Evolutionary conservation across 2,329 filamentous ascomycete genomes (phyloP), one percentile per base, ranked within the genome.

Genomic region (Trichoderma koningii): DNA sequence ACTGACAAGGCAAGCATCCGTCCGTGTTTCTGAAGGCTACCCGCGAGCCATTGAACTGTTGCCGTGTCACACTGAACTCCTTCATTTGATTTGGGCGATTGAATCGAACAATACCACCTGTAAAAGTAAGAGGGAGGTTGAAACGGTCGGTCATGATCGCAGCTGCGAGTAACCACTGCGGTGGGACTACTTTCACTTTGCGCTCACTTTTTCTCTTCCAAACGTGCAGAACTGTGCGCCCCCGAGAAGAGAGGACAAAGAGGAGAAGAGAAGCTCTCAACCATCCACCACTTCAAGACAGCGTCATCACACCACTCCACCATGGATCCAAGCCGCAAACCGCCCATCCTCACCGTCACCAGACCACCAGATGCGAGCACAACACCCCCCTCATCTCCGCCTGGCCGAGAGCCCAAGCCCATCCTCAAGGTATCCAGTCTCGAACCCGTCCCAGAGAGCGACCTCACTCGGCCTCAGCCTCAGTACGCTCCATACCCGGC

Each of bases 401-500:
- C 61, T 7, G 70, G 73, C 38, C 68, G 70, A 57, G 70, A 65
- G 34, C 28, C 55, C 28, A 72, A 68, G 23, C 41, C 69, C 2
- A 51, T 41, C 7, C 66, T 55, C 50, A 66, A 69, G 42, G 69
- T 66, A 44, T 62, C 70, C 6, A 69, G 63, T 26, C 65, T 76
- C 3, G 72, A 75, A 23, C 73, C 74, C n/a, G 73, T 76, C 9
- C 68, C 72, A 14, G 74, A 76, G 66, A 68, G 71, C 17, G 71
- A 72, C 30, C 66, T 30, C 2, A 1, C 70, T n/a, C 48, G 50
- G 5, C 12, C 23, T 38, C 48, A n/a, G 6, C n/a, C n/a, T 14
- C 59, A 30, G 3, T n/a, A 14, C 38, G 4, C 19, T 28, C 26
- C 19, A 14, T 53, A n/a, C 2, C 7, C 19, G 17, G 9, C 66